Base-by-base conservation (phyloP, 2,329 filamentous ascomycete genomes). In the Paraconiothyrium sp. region DNA sequence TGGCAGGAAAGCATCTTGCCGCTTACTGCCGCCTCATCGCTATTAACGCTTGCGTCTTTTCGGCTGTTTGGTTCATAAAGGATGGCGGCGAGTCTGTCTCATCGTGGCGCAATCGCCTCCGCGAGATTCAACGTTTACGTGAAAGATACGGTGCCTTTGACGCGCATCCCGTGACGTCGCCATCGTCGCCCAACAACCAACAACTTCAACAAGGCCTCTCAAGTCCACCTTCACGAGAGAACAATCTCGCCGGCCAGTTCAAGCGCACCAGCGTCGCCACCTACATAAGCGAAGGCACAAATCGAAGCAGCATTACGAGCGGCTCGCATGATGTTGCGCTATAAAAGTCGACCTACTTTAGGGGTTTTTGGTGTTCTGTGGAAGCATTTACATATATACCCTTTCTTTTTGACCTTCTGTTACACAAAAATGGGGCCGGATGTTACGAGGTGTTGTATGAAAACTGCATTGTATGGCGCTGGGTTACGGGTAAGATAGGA, bases 21-120 rank as follows among this genome's bases (percentile, higher is more conserved):
- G 86, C 89, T 10, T 96, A 97, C 74, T 92, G 97, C 57, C 89
- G 95, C 41, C 89, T 97, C 50, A 84, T 98, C 20, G 93, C 94
- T 0, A 86, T 99, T 64, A 98, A 97, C 73, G 94, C 95, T 0
- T 96, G 92, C 14, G 92, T 98, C 9, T 97, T 98, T 77, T 93
- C 92, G 1, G 86, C 91, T 48, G 94, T 97, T n/a, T 97, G 94
- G 93, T 87, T 88, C 50, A 89, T 88, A 71, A 86, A 89, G 50
- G 87, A 91, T 65, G 90, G 90, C 6, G 91, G 91, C 59, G 93
- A 97, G 76, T 90, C 97, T 72, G 85, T 95, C 34, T 95, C 93
- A 11, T 92, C 92, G 9, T 98, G 95, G 95, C 89, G 93, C 61
- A 92, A 90, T 70, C 89, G 95, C 52, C 85, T 98, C 13, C 88